Evolutionary conservation across 164 flowering plant genomes (phyloP).

Genomic region (Cinnamomum micranthum): DNA sequence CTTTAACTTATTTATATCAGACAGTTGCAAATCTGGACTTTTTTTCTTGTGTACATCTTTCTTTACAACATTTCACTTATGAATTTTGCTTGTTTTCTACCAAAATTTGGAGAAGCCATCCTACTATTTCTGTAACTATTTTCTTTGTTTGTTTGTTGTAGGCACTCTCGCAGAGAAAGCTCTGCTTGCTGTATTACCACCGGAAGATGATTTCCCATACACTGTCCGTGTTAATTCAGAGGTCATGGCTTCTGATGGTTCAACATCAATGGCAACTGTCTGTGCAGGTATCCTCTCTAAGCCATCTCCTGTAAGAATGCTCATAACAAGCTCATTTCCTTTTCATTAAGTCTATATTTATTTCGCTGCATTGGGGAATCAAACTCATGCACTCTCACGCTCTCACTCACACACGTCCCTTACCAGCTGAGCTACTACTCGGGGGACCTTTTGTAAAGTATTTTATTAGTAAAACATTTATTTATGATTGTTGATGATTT

Average conservation of each 20-base stretch:
- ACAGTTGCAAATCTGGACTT: not conserved
- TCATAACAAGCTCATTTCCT: not conserved
- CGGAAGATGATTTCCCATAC: slow-evolving; percentile 75
- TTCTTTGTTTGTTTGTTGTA: slow-evolving; percentile 16
- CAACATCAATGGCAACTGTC: slow-evolving; percentile 98
- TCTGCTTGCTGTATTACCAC: slow-evolving; percentile 86
- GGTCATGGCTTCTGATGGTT: slow-evolving; percentile 99
- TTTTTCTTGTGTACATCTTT: not conserved
- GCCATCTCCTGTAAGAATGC: not conserved
- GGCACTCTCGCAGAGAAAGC: slow-evolving; percentile 99
- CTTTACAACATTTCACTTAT: not conserved
- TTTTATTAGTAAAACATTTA: too few species aligned
- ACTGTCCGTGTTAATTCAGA: slow-evolving; percentile 92
- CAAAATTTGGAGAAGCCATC: not conserved
- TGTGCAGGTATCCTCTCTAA: slow-evolving; percentile 71
- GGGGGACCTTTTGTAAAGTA: too few species aligned
- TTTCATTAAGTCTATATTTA: too few species aligned
- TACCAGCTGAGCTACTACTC: too few species aligned
- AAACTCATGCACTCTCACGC: too few species aligned
- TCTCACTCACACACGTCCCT: too few species aligned
- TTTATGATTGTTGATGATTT: too few species aligned
- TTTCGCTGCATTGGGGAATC: too few species aligned
- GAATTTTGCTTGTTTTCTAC: not conserved
- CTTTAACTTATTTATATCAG: not conserved
- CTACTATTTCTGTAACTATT: not conserved